Evolutionary conservation across 2,329 filamentous ascomycete species (phyloP).

Genomic region (Saccharata proteae): DNA sequence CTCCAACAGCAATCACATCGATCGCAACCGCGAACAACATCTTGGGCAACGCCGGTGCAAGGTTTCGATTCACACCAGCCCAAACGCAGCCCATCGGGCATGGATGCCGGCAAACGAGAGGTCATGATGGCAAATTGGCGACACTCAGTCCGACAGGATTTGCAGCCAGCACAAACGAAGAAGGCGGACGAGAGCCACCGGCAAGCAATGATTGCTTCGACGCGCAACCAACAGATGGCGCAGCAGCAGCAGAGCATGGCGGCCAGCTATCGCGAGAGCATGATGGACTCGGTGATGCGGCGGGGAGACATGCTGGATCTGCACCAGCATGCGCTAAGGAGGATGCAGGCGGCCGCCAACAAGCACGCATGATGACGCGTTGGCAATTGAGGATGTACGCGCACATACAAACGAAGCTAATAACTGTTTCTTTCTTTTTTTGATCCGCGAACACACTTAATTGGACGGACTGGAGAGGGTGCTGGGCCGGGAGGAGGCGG

Average conservation of each 20-base stretch:
- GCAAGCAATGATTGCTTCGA: constrained; percentile 44
- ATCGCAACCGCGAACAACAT: constrained; percentile 10
- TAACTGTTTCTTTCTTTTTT: no score
- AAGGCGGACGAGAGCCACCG: constrained; percentile 24
- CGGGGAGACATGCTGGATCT: constrained; percentile 61
- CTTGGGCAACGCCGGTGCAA: constrained; percentile 10
- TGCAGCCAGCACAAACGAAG: constrained; percentile 13
- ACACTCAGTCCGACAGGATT: constrained; percentile 19
- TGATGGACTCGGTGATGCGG: constrained; percentile 65
- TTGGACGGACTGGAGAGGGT: no score
- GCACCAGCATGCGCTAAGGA: constrained; percentile 68
- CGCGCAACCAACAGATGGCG: constrained; percentile 49
- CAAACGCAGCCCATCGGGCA: constrained; percentile 16
- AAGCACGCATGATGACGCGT: constrained; percentile 5
- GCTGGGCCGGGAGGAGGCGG: no score
- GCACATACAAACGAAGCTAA: no score
- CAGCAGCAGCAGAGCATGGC: constrained; percentile 47
- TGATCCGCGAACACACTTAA: no score
- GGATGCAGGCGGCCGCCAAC: constrained; percentile 54
- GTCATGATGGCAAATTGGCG: constrained; percentile 23
- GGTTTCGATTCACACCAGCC: constrained; percentile 28
- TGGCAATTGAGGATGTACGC: neutral
- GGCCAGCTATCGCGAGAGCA: constrained; percentile 47
- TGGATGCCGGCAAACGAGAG: constrained; percentile 19
- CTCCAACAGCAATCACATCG: constrained; percentile 21